Evolutionary conservation across 306 rosid genomes (phyloP).

Genomic region (Vicia faba): DNA sequence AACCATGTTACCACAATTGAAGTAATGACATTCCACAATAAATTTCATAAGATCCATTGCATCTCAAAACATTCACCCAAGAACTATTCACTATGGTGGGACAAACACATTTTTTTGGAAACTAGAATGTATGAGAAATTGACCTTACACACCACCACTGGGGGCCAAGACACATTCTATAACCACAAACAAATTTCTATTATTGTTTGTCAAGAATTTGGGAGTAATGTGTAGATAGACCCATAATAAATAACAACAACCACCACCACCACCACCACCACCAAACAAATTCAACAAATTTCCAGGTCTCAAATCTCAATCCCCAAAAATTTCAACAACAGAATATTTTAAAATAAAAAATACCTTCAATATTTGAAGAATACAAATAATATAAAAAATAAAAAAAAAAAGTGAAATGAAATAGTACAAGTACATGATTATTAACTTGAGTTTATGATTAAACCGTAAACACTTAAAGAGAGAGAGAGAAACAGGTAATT

Average conservation of each 20-base stretch:
- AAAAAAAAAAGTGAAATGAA: background rate
- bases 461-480: background rate
- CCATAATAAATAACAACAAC: slow-evolving; percentile 16
- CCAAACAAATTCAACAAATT: slow-evolving; percentile 23
- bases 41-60: background rate
- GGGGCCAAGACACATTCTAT: background rate
- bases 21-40: too few species aligned
- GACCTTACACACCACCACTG: background rate
- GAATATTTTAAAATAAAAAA: background rate
- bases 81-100: background rate
- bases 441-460: background rate
- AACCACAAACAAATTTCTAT: background rate
- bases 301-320: slow-evolving; percentile 1
- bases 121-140: background rate
- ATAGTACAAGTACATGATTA: background rate
- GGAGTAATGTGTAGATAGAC: background rate
- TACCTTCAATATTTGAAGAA: too few species aligned
- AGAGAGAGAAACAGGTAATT: background rate
- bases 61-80: background rate
- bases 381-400: background rate
- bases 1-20: background rate
- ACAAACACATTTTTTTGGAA: background rate
- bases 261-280: background rate
- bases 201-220: background rate
- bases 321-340: background rate